These are phyloP conservation scores for Phytophthora podocarpi DNA, from an alignment of 352 stramenopile species.

Conservation along the genomic window DNA sequence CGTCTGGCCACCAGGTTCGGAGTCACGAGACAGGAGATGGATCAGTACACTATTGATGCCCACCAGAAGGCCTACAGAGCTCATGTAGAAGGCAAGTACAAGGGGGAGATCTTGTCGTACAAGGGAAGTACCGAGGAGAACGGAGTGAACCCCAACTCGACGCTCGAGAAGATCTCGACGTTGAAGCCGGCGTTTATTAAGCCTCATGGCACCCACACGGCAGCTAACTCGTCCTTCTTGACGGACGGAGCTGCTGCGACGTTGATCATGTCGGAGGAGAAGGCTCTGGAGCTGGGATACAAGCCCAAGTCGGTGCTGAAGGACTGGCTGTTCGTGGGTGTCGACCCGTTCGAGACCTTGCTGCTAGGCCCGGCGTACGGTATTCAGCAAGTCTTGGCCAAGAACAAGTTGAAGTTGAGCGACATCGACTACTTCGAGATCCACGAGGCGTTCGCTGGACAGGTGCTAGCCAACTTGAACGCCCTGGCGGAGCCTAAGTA, in stretches of 20 bases:
- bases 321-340: constrained; percentile 96
- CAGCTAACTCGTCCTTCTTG: constrained; percentile 97
- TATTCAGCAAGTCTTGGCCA: constrained; percentile 83
- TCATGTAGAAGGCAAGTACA: constrained; percentile 95
- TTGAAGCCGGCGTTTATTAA: constrained; percentile 99
- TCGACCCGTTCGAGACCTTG: constrained; percentile 96
- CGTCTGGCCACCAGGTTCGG: constrained; percentile 94
- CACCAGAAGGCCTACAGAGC: constrained; percentile 95
- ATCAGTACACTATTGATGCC: constrained; percentile 96
- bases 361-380: constrained; percentile 96
- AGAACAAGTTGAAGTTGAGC: constrained; percentile 88
- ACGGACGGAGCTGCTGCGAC: constrained; percentile 96
- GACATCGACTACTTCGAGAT: constrained; percentile 99
- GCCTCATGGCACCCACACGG: constrained; percentile 97
- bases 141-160: constrained; percentile 96
- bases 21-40: constrained; percentile 95
- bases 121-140: constrained; percentile 96
- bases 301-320: constrained; percentile 95
- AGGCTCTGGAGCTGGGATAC: constrained; percentile 95
- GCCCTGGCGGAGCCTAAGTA: constrained; percentile 95
- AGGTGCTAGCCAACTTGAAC: constrained; percentile 97
- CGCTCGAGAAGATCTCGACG: constrained; percentile 94
- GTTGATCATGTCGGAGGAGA: constrained; percentile 97
- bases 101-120: constrained; percentile 93
- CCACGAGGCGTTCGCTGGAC: constrained; percentile 98